Evolutionary conservation across 1,284 basidiomycete genomes (phyloP).

Genomic region (Moesziomyces globuligerus): DNA sequence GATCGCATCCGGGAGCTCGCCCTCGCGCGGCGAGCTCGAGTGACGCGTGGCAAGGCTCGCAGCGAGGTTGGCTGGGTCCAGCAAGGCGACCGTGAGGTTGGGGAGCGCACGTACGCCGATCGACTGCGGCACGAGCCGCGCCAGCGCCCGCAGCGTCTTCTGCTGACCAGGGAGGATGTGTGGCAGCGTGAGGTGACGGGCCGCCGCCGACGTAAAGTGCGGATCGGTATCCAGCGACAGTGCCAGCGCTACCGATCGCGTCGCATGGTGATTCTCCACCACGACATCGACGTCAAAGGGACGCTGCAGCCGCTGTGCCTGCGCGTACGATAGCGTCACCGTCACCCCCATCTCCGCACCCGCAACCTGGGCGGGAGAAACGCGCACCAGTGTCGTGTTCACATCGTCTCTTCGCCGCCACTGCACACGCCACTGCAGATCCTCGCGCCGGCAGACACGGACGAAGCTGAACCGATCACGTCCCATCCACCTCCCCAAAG

Average conservation of each 20-base stretch:
- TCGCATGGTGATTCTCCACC: conserved; percentile 9
- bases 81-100: conserved; percentile 1
- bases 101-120: conserved; percentile 9
- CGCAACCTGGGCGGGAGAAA: not conserved
- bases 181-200: conserved; percentile 21
- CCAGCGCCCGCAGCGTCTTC: not conserved
- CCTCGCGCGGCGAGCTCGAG: not conserved
- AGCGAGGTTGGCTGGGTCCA: not conserved
- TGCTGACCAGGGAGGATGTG: conserved; percentile 13
- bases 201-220: conserved; percentile 24
- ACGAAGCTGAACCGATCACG: conserved; percentile 20
- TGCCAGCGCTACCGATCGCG: conserved; percentile 3
- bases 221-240: conserved; percentile 30
- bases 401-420: not conserved
- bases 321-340: conserved; percentile 7
- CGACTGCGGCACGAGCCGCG: conserved; percentile 10
- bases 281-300: conserved; percentile 6
- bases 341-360: not conserved
- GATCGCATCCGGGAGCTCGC: not conserved
- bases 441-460: not conserved
- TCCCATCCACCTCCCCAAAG: conserved; percentile 4
- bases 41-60: not conserved
- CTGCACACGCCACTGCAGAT: no score
- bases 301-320: not conserved
- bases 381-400: conserved; percentile 9